Base-by-base conservation (phyloP, 345 rosid genomes). In the Raphanus sativus region DNA sequence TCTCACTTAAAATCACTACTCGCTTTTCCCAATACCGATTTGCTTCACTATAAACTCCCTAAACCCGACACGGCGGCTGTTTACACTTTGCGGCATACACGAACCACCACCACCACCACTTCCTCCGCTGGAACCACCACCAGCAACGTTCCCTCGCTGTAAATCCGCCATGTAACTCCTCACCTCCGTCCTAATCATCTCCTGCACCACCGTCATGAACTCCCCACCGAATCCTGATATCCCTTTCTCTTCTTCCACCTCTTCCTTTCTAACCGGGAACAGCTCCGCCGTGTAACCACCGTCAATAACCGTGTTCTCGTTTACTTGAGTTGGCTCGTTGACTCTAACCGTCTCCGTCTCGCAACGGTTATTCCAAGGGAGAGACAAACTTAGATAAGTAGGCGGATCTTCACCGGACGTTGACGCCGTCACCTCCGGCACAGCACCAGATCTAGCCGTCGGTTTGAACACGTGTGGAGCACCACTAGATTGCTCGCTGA, bases 181-280 rank as follows among this genome's bases (percentile, higher is more conserved):
- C 80, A 94, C 97, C 79, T 94, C 98, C 69, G 65, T 84, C 78
- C 81, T 91, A 67, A 94, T 86, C 97, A 94, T 94, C 56, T 94
- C 98, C 16, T 94, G 97, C 85, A 94, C 82, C 81, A 90, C 91
- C 71, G 83, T 84, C 89, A 89, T 85, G 32, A 94, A 87, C 66
- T 94, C 97, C n/a, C 84, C 74, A 29, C 84, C 85, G 9, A 90
- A 87, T 65, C 94, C 94, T 30, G 80, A 67, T 52, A 85, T 73
- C 12, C 87, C 94, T 2, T 69, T 54, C 26, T 38, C 73, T 8
- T 30, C 77, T 29, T 75, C 81, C 2, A 33, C 48, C 65, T 75
- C 80, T 69, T 77, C 75, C 15, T 64, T 36, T 9, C 75, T 64
- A 70, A 79, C 81, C 70, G 75, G 85, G 1, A 81, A 58, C 6